These are phyloP conservation scores for Colletotrichum theobromicola DNA, from an alignment of 2,329 filamentous ascomycete genomes.

Conservation along the genomic window DNA sequence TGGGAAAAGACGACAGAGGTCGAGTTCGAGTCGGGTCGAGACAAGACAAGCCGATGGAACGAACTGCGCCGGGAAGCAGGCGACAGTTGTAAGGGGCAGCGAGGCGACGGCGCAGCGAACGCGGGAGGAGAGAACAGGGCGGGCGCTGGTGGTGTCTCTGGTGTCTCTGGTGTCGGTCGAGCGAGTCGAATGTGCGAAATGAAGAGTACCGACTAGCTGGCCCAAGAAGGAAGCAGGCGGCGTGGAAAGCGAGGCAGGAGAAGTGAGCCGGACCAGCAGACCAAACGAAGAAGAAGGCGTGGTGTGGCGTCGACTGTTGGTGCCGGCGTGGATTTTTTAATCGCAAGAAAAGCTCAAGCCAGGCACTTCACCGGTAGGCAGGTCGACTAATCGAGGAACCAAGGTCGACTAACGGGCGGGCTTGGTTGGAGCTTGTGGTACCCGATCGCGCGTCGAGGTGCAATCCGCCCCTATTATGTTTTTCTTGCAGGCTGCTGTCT, in stretches of 20 bases:
- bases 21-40: background rate
- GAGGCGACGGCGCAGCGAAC: background rate
- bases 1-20: conserved; percentile 1
- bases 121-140: conserved; percentile 1
- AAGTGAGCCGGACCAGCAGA: background rate
- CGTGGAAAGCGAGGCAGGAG: conserved; percentile 12
- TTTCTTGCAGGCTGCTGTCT: background rate
- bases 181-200: conserved; percentile 13
- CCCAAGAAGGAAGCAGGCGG: conserved; percentile 18
- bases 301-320: conserved; percentile 13
- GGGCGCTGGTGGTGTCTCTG: background rate
- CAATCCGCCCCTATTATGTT: conserved; percentile 14
- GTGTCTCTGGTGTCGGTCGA: background rate
- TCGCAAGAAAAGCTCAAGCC: background rate
- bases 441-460: conserved; percentile 10
- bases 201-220: conserved; percentile 13
- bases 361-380: background rate
- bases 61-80: background rate
- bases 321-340: background rate
- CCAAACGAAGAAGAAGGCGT: background rate
- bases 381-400: background rate
- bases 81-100: conserved; percentile 17
- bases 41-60: background rate
- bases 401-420: background rate
- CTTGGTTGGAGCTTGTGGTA: background rate